Conservation (phyloP, 1,284 basidiomycete species). For the Ganoderma sinense region DNA sequence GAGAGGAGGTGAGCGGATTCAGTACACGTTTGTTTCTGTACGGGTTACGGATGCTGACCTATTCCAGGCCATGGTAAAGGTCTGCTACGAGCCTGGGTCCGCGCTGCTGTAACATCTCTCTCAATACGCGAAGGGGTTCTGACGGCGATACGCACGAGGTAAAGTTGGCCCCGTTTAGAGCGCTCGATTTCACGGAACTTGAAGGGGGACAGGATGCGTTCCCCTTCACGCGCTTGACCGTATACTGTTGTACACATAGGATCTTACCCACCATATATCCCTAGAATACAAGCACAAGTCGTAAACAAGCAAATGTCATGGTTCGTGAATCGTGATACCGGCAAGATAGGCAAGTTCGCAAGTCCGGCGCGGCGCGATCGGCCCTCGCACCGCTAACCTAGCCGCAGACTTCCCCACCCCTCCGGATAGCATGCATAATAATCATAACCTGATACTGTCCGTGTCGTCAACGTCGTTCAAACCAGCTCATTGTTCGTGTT, state of each 20-base stretch:
- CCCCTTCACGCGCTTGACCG: background rate
- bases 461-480: background rate
- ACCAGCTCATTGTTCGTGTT: background rate
- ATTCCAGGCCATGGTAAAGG: background rate
- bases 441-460: background rate
- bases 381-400: background rate
- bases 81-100: background rate
- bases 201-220: background rate
- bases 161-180: background rate
- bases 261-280: too few relatives aligned
- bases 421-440: background rate
- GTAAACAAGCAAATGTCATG: background rate
- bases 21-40: too few relatives aligned
- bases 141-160: background rate
- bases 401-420: conserved; percentile 3
- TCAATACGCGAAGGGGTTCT: too few relatives aligned
- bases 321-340: background rate
- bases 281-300: background rate
- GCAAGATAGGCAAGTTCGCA: conserved; percentile 1
- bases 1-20: background rate
- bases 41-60: background rate
- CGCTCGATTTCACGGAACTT: background rate
- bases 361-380: background rate
- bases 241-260: background rate
- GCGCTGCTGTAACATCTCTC: background rate